These are phyloP conservation scores for Arctium minus DNA, from an alignment of 129 eudicot species.

Conservation along the genomic window DNA sequence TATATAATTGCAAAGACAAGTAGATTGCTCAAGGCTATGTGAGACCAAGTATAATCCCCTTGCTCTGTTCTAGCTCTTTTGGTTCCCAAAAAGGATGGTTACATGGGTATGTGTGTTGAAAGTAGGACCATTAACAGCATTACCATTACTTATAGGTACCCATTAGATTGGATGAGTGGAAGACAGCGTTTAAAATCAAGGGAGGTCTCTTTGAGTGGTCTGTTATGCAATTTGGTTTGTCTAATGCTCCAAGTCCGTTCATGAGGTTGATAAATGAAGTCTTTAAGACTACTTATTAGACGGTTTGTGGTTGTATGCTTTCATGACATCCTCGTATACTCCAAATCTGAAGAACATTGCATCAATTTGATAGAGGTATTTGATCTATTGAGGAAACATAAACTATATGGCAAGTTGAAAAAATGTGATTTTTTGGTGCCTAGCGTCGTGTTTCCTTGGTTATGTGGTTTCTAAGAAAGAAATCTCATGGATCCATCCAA, in stretches of 20 bases:
- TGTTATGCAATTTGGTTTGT: no score
- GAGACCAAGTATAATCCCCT: background rate
- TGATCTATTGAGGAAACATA: background rate
- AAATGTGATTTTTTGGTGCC: background rate
- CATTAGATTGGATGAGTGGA: background rate
- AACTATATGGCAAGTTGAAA: background rate
- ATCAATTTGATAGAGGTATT: background rate
- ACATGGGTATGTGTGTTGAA: background rate
- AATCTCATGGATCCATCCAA: no score
- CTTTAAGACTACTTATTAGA: no score
- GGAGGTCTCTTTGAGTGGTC: no score
- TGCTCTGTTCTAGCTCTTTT: background rate
- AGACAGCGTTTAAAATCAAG: no score
- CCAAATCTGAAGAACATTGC: background rate
- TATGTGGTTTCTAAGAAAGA: background rate
- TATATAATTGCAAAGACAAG: background rate
- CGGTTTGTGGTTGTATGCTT: no score
- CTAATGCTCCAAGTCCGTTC: no score
- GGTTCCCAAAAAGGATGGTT: background rate
- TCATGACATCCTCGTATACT: no score
- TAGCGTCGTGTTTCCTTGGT: background rate
- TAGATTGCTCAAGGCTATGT: background rate
- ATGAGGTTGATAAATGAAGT: no score
- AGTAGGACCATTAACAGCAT: background rate
- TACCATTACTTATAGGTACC: no score